Evolutionary conservation across 106 monocot genomes (phyloP), one percentile per base, ranked within the genome.

Genomic region (Chionographis japonica): DNA sequence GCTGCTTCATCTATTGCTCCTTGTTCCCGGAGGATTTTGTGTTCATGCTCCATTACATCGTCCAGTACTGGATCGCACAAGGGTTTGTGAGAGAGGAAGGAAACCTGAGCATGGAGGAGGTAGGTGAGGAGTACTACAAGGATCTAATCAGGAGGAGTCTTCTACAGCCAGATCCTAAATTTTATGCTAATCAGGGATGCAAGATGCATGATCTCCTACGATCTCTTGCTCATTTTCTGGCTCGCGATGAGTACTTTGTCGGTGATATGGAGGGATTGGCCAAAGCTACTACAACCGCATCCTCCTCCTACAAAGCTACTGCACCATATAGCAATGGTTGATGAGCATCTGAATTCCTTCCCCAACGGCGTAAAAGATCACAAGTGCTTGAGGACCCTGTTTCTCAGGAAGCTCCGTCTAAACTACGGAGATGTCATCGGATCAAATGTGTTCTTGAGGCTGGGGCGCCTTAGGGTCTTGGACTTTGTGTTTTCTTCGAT

Each of bases 161-260:
- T 38, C 52, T 77, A 9, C 63, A 70, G 37, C 13, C 35, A 16
- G 13, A 52, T 3, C 18, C 37, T 4, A 2, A 15, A 1, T 40
- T 2, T n/a, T 35, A 53, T 18, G 55, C 4, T n/a, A 20, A 49
- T 37, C 20, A 18, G 0, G 39, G 11, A 11, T 56, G 62, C 53
- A 70, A 63, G 4, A 55, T 77, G 69, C 77, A 69, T 20, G 76
- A 76, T 69, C 54, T 76, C 15, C 11, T 76, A 1, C 61, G 69
- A 12, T 50, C 60, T 13, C 67, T 75, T 9, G 67, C 60, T 8
- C 9, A 52, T 1, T 40, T 38, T 12, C 36, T 67, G 10, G 11
- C 49, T 9, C 19, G 15, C 37, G 65, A 57, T 27, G 73, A 73
- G 12, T 14, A 54, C 9, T 18, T 17, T 15, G 27, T 37, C 12